Evolutionary conservation across 257 asterid species (phyloP).

Genomic region (Cruciata laevipes): DNA sequence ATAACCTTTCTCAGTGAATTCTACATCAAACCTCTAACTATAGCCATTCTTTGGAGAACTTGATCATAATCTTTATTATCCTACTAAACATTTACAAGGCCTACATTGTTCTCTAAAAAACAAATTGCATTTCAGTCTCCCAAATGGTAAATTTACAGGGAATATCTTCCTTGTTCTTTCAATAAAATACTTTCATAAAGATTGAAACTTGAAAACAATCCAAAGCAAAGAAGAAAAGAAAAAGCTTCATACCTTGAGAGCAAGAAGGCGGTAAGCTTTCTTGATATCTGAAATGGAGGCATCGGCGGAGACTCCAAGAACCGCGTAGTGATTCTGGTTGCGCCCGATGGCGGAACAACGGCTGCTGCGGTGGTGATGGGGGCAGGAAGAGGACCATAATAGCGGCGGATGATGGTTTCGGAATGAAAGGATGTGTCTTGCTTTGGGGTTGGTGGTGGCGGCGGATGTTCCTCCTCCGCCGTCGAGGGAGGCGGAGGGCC

Average conservation of each 20-base stretch:
- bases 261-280: slow-evolving; percentile 75
- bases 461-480: slow-evolving; percentile 22
- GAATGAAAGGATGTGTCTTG: neutral
- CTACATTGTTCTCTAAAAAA: neutral
- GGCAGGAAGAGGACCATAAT: slow-evolving; percentile 7
- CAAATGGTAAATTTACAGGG: neutral
- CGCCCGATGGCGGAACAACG: slow-evolving; percentile 14
- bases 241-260: slow-evolving; percentile 50
- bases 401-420: slow-evolving; percentile 13
- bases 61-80: neutral
- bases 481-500: slow-evolving; percentile 46
- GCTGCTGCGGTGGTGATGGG: slow-evolving; percentile 25
- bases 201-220: neutral
- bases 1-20: neutral
- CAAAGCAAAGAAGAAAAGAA: neutral
- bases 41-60: too few relatives aligned
- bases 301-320: slow-evolving; percentile 52
- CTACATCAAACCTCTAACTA: neutral
- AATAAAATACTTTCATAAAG: neutral
- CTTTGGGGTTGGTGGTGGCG: neutral
- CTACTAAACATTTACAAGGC: neutral
- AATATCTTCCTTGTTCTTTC: neutral
- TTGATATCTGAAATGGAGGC: slow-evolving; percentile 60
- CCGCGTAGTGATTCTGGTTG: slow-evolving; percentile 52
- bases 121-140: neutral